phyloP scores from a whole-genome alignment of 2,329 filamentous ascomycete genomes.

The Parastagonospora nodorum region DNA sequence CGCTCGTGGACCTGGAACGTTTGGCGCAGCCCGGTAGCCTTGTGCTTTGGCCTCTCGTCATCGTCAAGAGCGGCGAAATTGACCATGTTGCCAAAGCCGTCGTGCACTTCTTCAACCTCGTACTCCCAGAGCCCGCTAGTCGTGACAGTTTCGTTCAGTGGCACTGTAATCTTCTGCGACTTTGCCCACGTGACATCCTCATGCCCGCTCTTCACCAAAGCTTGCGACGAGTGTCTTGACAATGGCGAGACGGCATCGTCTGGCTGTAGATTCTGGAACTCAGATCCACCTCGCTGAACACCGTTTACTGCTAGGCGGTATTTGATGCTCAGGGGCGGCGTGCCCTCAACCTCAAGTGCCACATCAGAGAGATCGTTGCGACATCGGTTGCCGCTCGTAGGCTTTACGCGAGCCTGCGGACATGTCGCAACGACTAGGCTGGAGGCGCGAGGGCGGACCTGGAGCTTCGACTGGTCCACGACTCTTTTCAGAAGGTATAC shows the following conservation, averaged over 20 bases:
- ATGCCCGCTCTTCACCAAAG: conserved; percentile 61
- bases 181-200: conserved; percentile 82
- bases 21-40: conserved; percentile 70
- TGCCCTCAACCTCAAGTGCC: conserved; percentile 81
- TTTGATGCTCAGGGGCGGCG: conserved; percentile 87
- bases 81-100: conserved; percentile 85
- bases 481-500: conserved; percentile 85
- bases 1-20: conserved; percentile 85
- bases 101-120: conserved; percentile 86
- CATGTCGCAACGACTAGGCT: conserved; percentile 87
- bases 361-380: conserved; percentile 87
- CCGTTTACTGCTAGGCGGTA: conserved; percentile 89
- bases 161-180: conserved; percentile 74
- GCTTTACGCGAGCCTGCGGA: conserved; percentile 75
- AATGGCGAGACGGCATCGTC: conserved; percentile 83
- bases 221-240: conserved; percentile 62
- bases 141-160: conserved; percentile 87
- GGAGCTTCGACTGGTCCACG: conserved; percentile 89
- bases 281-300: conserved; percentile 78
- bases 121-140: conserved; percentile 84
- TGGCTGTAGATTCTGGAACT: conserved; percentile 88
- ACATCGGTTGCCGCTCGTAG: conserved; percentile 72
- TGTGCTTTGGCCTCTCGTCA: conserved; percentile 65
- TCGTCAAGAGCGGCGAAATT: conserved; percentile 72
- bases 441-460: conserved; percentile 76